Conservation (phyloP, 169 alveolate species). For the Perkinsus marinus region DNA sequence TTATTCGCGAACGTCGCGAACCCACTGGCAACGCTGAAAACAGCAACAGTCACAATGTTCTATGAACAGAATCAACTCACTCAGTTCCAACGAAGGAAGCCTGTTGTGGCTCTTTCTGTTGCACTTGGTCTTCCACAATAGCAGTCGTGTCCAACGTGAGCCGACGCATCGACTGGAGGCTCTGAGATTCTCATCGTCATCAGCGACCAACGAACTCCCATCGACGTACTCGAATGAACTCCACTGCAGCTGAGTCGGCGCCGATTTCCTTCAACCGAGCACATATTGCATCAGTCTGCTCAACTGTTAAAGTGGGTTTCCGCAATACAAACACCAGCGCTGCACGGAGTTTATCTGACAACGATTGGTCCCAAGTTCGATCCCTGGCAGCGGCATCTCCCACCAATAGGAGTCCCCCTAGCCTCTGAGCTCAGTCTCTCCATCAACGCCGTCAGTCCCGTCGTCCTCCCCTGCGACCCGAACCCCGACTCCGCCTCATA, state of each 20-base stretch:
- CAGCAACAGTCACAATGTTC: neutral
- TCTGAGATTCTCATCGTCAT: neutral
- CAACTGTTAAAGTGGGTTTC: neutral
- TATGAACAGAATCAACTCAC: neutral
- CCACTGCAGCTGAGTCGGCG: neutral
- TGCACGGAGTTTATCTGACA: neutral
- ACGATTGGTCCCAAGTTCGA: neutral
- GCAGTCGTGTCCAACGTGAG: neutral
- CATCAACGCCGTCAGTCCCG: neutral
- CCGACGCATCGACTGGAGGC: neutral
- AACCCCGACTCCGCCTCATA: neutral
- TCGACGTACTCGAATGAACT: neutral
- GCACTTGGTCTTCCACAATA: neutral
- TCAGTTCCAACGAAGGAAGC: neutral
- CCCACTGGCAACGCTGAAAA: neutral
- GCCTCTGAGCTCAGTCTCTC: neutral
- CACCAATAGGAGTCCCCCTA: neutral
- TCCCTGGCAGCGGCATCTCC: neutral
- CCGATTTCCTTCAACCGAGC: neutral
- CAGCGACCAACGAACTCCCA: neutral
- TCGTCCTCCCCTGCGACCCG: neutral
- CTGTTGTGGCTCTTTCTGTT: neutral
- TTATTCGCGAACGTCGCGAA: neutral
- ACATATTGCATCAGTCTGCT: neutral
- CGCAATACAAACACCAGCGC: neutral